Evolutionary conservation across 768 basidiomycete genomes (phyloP).

Genomic region (Lactarius akahatsu): DNA sequence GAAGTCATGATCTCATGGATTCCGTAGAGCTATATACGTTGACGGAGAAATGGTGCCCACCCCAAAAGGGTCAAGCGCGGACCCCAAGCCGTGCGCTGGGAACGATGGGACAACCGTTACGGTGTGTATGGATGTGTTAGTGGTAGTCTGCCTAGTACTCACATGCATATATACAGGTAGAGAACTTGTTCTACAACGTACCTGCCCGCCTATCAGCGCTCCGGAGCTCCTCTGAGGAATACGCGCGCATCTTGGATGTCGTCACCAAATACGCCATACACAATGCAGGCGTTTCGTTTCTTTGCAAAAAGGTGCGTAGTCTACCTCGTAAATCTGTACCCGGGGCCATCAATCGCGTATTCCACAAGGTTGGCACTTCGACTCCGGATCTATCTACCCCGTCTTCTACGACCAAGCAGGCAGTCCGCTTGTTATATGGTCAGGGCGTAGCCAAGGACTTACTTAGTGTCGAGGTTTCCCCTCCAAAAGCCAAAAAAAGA

Average conservation of each 20-base stretch:
- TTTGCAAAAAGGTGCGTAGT: constrained; percentile 79
- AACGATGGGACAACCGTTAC: constrained; percentile 92
- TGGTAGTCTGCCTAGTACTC: neutral
- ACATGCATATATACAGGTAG: constrained; percentile 57
- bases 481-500: constrained; percentile 31
- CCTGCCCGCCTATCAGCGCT: constrained; percentile 85
- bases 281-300: constrained; percentile 83
- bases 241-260: constrained; percentile 86
- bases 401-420: constrained; percentile 60
- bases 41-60: constrained; percentile 72
- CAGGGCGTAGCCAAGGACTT: constrained; percentile 79
- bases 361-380: constrained; percentile 60
- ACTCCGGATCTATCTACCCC: constrained; percentile 83
- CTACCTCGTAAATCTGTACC: neutral
- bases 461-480: constrained; percentile 38
- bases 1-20: neutral
- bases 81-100: constrained; percentile 89
- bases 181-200: constrained; percentile 93
- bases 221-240: constrained; percentile 85
- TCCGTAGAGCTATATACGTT: constrained; percentile 45
- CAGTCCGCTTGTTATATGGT: constrained; percentile 81
- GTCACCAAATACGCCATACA: constrained; percentile 93
- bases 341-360: neutral
- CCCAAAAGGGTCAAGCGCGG: constrained; percentile 67
- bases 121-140: constrained; percentile 42